Conservation (phyloP, 139 green algal species). For the Chlamydomonas sp. region DNA sequence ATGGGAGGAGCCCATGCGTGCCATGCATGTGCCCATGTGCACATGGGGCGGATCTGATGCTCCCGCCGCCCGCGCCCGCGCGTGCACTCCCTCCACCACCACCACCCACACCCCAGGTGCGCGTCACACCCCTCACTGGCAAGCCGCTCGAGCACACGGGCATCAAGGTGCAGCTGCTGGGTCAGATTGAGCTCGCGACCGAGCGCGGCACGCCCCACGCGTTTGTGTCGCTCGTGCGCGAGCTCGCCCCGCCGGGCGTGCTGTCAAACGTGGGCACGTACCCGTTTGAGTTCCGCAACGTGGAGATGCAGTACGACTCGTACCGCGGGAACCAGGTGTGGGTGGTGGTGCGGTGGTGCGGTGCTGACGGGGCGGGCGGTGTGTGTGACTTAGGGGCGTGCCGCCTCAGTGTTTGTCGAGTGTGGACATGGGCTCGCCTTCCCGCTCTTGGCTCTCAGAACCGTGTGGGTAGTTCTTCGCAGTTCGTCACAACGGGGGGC, state of each 20-base stretch:
- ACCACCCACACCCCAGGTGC: too few species aligned
- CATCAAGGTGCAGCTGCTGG: constrained; percentile 93
- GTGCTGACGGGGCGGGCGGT: neutral
- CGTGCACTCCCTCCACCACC: too few species aligned
- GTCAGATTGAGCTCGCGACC: constrained; percentile 88
- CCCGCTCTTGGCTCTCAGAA: too few species aligned
- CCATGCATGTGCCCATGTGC: too few species aligned
- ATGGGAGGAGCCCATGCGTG: too few species aligned
- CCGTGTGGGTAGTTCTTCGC: too few species aligned
- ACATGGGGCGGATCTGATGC: too few species aligned
- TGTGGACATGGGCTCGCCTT: too few species aligned
- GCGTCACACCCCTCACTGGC: constrained; percentile 52
- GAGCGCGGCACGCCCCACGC: constrained; percentile 77
- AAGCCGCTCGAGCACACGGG: constrained; percentile 91
- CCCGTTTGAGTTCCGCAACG: constrained; percentile 91
- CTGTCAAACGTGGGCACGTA: constrained; percentile 56
- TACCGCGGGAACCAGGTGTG: constrained; percentile 79
- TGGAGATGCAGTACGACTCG: constrained; percentile 96
- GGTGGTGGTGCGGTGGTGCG: neutral
- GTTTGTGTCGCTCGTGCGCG: constrained; percentile 81
- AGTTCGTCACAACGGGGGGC: too few species aligned
- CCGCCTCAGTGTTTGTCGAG: too few species aligned
- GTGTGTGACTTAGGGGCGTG: too few species aligned
- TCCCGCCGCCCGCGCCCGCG: too few species aligned
- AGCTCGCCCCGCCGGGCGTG: constrained; percentile 74